These are phyloP conservation scores for Tinospora cordifolia DNA, from an alignment of 164 flowering plant species.

Conservation along the genomic window DNA sequence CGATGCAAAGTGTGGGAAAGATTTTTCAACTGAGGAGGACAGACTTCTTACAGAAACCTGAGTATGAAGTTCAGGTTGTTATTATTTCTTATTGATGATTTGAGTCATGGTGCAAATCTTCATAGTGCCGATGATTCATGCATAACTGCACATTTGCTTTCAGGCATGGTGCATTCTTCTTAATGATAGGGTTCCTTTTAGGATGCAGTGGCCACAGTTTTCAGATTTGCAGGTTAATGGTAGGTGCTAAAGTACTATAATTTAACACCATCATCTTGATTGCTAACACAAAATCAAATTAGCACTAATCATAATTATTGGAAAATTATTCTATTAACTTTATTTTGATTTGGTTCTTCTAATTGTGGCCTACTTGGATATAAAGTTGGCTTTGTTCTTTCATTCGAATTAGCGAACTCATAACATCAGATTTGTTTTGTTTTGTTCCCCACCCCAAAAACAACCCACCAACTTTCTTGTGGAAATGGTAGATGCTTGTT, in stretches of 20 bases:
- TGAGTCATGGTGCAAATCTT: neutral
- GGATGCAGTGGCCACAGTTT: conserved; percentile 99
- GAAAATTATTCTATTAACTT: neutral
- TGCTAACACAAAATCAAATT: neutral
- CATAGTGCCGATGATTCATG: neutral
- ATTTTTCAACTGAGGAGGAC: conserved; percentile 71
- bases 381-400: neutral
- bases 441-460: too few species aligned
- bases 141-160: conserved; percentile 2
- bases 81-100: neutral
- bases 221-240: conserved; percentile 92
- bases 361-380: neutral
- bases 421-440: neutral
- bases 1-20: conserved; percentile 63
- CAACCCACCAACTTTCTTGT: too few species aligned
- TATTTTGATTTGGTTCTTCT: neutral
- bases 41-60: conserved; percentile 56
- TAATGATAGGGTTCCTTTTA: conserved; percentile 82
- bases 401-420: neutral
- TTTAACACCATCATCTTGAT: neutral
- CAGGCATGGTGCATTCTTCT: conserved; percentile 99
- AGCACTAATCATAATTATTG: neutral
- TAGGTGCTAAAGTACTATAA: conserved; percentile 26
- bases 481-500: neutral
- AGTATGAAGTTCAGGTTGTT: conserved; percentile 83